Percentiles rank a stretch among this genome's conserved stretches.
Evolutionary conservation across 139 green algal species (phyloP).

Genomic region (Protoeuglena noctilucae): DNA sequence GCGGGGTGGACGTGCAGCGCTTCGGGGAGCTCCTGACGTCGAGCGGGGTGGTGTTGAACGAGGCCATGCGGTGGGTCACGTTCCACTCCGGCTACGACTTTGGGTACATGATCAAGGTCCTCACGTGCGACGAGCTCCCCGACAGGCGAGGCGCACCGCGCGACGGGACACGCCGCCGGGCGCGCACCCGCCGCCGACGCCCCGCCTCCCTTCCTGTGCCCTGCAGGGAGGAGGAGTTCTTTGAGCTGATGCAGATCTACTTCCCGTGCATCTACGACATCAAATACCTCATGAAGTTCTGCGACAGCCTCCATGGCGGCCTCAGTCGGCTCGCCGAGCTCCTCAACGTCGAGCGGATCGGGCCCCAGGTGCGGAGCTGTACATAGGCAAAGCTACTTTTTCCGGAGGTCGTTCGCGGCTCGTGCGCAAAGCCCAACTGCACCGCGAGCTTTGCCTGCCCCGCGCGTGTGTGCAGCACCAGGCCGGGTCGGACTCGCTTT

Average conservation of each 20-base stretch:
- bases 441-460: background rate
- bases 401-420: no score
- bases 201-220: background rate
- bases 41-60: slow-evolving; percentile 89
- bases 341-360: slow-evolving; percentile 86
- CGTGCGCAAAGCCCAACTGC: no score
- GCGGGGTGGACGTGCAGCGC: slow-evolving; percentile 76
- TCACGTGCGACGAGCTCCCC: background rate
- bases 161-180: no score
- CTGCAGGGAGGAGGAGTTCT: slow-evolving; percentile 1
- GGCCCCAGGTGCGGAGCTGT: slow-evolving; percentile 81
- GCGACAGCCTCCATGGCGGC: slow-evolving; percentile 86
- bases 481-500: slow-evolving; percentile 76
- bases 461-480: slow-evolving; percentile 22
- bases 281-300: slow-evolving; percentile 96
- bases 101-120: slow-evolving; percentile 88
- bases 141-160: background rate
- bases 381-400: slow-evolving; percentile 16
- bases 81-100: slow-evolving; percentile 96
- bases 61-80: slow-evolving; percentile 75
- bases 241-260: slow-evolving; percentile 44
- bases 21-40: slow-evolving; percentile 96
- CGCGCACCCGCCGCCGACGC: no score
- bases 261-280: slow-evolving; percentile 97
- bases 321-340: slow-evolving; percentile 91